Percentiles rank a stretch among this genome's conserved stretches.
Conservation (phyloP, 1,284 basidiomycete genomes). For the Boletus smithii region DNA sequence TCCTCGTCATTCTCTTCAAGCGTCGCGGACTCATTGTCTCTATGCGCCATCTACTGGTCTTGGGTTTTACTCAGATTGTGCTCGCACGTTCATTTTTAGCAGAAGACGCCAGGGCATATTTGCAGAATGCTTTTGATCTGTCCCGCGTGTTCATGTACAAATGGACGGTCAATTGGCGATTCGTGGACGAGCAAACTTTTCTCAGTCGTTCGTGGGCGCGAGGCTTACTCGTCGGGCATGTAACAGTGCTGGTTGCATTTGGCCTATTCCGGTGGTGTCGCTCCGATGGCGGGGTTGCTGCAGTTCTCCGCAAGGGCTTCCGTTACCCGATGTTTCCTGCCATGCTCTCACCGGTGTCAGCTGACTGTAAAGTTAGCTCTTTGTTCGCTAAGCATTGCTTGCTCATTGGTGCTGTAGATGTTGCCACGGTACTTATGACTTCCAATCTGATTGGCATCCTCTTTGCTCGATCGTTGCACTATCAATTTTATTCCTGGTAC, state of each 20-base stretch:
- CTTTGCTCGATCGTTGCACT: conserved; percentile 95
- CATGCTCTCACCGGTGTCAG: conserved; percentile 42
- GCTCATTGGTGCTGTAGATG: conserved; percentile 49
- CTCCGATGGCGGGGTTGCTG: conserved; percentile 58
- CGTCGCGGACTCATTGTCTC: conserved; percentile 62
- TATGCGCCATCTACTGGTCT: conserved; percentile 50
- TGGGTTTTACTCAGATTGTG: conserved; percentile 56
- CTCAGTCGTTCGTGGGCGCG: conserved; percentile 62
- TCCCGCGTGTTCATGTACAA: conserved; percentile 87
- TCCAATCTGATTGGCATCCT: conserved; percentile 90
- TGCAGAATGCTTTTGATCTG: conserved; percentile 82
- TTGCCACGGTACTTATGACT: conserved; percentile 81
- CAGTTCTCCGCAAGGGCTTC: conserved; percentile 57
- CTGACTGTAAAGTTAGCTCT: conserved; percentile 52
- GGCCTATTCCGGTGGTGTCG: conserved; percentile 73
- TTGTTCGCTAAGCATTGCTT: not conserved
- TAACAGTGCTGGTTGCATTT: conserved; percentile 59
- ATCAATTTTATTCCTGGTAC: conserved; percentile 99
- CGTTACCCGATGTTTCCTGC: conserved; percentile 49
- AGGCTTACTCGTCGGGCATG: conserved; percentile 66
- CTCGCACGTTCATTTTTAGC: conserved; percentile 75
- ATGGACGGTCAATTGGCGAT: conserved; percentile 99
- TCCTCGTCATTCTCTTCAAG: conserved; percentile 79
- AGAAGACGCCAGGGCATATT: conserved; percentile 62
- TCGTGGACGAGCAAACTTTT: conserved; percentile 76